These are phyloP conservation scores for Terana coerulea DNA, from an alignment of 768 basidiomycete species.

Conservation along the genomic window DNA sequence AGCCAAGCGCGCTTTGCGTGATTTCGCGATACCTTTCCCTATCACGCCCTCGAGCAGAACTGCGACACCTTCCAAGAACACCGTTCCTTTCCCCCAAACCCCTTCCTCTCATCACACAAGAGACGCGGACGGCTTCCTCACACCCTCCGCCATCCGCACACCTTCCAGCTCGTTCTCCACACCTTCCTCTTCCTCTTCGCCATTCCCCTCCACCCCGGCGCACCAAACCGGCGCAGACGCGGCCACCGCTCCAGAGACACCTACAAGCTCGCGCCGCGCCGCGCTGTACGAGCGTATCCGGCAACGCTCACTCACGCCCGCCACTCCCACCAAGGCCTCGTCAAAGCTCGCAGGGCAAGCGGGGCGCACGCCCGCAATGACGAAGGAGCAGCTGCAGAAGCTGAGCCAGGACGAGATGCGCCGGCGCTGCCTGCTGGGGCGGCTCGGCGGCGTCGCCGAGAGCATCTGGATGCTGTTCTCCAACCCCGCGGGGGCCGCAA, in stretches of 20 bases:
- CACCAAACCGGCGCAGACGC: constrained; percentile 56
- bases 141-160: constrained; percentile 26
- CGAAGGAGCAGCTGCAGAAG: constrained; percentile 64
- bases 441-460: constrained; percentile 78
- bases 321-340: constrained; percentile 56
- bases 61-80: constrained; percentile 43
- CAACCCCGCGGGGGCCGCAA: constrained; percentile 44
- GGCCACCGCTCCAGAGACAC: constrained; percentile 59
- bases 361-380: constrained; percentile 41
- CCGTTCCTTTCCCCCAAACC: constrained; percentile 58
- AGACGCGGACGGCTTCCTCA: constrained; percentile 30
- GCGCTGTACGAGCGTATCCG: constrained; percentile 81
- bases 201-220: constrained; percentile 60
- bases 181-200: constrained; percentile 36
- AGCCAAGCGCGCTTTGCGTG: constrained; percentile 28
- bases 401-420: constrained; percentile 77
- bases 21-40: constrained; percentile 51
- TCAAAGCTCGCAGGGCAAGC: constrained; percentile 5
- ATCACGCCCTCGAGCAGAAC: constrained; percentile 34
- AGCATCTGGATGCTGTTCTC: constrained; percentile 89
- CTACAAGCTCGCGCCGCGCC: constrained; percentile 69
- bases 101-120: constrained; percentile 39
- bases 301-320: constrained; percentile 63
- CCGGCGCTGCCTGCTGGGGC: constrained; percentile 70
- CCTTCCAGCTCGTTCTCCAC: constrained; percentile 30